Conservation (phyloP, 2,329 filamentous ascomycete genomes). For the Escovopsis weberi region DNA sequence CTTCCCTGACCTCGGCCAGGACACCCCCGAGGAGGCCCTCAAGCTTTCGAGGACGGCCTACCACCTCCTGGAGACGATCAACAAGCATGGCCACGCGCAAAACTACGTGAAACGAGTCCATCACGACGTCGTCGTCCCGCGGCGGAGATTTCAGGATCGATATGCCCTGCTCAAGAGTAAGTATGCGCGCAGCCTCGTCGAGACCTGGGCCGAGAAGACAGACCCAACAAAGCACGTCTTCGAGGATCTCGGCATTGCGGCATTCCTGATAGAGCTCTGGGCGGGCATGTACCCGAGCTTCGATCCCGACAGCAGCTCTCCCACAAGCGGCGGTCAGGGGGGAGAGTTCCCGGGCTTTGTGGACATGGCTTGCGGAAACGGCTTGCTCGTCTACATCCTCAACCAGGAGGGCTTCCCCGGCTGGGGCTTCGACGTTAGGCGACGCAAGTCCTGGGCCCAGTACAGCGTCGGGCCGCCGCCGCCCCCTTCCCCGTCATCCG, state of each 20-base stretch:
- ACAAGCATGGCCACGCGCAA: slow-evolving; percentile 59
- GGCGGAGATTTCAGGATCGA: slow-evolving; percentile 64
- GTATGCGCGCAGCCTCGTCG: slow-evolving; percentile 57
- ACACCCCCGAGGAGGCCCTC: slow-evolving; percentile 9
- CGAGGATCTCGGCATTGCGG: slow-evolving; percentile 80
- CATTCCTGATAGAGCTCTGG: slow-evolving; percentile 91
- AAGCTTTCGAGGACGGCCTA: slow-evolving; percentile 54
- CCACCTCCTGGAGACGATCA: slow-evolving; percentile 50
- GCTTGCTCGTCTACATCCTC: slow-evolving; percentile 73
- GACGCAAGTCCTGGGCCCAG: slow-evolving; percentile 67
- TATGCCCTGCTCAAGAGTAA: slow-evolving; percentile 67
- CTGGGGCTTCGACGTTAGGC: slow-evolving; percentile 85
- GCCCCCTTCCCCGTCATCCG: too few species aligned
- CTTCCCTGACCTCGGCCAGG: slow-evolving; percentile 21
- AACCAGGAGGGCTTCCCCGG: slow-evolving; percentile 67
- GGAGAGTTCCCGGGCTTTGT: slow-evolving; percentile 70
- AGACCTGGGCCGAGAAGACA: slow-evolving; percentile 73
- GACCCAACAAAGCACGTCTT: slow-evolving; percentile 89
- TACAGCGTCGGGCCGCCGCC: slow-evolving; percentile 32
- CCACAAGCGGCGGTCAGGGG: too few species aligned
- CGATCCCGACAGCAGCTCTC: not conserved
- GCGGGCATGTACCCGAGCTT: slow-evolving; percentile 55
- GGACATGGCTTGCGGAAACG: slow-evolving; percentile 93
- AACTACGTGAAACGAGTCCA: slow-evolving; percentile 66
- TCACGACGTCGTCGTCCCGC: slow-evolving; percentile 69